Base-by-base conservation (phyloP, 768 basidiomycete species). In the Ramaria sp. region DNA sequence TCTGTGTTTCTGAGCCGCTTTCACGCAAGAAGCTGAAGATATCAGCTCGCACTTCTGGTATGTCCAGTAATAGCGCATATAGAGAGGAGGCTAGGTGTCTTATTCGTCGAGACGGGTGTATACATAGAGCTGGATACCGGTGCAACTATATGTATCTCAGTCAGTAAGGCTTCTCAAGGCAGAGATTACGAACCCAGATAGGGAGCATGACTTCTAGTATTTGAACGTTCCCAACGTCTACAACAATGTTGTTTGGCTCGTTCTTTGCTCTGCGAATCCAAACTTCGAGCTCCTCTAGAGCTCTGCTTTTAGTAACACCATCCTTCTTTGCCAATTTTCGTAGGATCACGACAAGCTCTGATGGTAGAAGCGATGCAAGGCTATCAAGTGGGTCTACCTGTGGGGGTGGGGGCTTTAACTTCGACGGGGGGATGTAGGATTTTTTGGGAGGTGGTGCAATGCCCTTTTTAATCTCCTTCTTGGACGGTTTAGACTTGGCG, bases 321-420 rank as follows among this genome's bases (percentile, higher is more conserved):
- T 94, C 91, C 71, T 95, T 95, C 78, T 98, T 98, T 25, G 78
- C 82, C 50, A 98, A 72, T 58, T 79, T 77, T 48, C 91, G 71
- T 51, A 97, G 74, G 2, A 92, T 77, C 45, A 97, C 80, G 6
- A 93, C 74, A 20, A 98, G 72, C 25, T 92, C 90, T 1, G 92
- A 78, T 0, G 89, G 88, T 3, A 96, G 67, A 12, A 71, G 69
- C 2, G 80, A 84, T 0, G 91, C 92, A 3, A 82, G 79, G 1
- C 83, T 80, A 62, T 96, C 92, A 37, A 97, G 72, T 1, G 94
- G 94, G 73, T 97, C 92, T 20, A 79, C 87, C 48, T 79, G 77
- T 0, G 78, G 71, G 7, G 86, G 81, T 0, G 77, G 72, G 24
- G 87, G 88, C 62, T 88, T 55, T 34, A 55, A 48, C 53, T 71